These are phyloP conservation scores for Solanum infundibuliforme DNA, from an alignment of 257 asterid genomes.

Conservation along the genomic window DNA sequence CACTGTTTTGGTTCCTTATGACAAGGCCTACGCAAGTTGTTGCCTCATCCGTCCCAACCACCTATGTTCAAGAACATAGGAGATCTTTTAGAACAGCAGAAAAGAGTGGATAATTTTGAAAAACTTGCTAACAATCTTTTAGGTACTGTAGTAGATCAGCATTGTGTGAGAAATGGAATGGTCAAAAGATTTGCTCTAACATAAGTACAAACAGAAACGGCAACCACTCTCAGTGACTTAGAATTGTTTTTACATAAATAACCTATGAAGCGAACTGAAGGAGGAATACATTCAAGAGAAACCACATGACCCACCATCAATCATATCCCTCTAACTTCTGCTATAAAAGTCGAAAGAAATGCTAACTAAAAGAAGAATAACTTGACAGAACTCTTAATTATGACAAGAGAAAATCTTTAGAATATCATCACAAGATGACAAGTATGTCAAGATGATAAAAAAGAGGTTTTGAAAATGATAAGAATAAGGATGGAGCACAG, in stretches of 20 bases:
- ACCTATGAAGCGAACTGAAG: background rate
- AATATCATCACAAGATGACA: background rate
- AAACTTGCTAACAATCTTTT: background rate
- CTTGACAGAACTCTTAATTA: background rate
- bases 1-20: constrained; percentile 54
- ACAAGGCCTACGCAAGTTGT: constrained; percentile 85
- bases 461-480: background rate
- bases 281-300: background rate
- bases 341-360: background rate
- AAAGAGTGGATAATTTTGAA: background rate
- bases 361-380: background rate
- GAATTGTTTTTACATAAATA: background rate
- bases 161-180: background rate
- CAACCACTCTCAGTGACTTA: background rate
- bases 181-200: background rate
- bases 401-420: background rate
- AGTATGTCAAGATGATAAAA: background rate
- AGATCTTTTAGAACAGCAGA: background rate
- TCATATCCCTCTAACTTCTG: background rate
- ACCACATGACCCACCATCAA: background rate
- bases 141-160: background rate
- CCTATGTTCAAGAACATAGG: constrained; percentile 18
- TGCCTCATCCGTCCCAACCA: constrained; percentile 93
- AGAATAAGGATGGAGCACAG: background rate
- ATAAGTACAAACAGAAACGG: background rate